Base-by-base conservation (phyloP, 179 eudicot species). In the Spergularia azorica region DNA sequence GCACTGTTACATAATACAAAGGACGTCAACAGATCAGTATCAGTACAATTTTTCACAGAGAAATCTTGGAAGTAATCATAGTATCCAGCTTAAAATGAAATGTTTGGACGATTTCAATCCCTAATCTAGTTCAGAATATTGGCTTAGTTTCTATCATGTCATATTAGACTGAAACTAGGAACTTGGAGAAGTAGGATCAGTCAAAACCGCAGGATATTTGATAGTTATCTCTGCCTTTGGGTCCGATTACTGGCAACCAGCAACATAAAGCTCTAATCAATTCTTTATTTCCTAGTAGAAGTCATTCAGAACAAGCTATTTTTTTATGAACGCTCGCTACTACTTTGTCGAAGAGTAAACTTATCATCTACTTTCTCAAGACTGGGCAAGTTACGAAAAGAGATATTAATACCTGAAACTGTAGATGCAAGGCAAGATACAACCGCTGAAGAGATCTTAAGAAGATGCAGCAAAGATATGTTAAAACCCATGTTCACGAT, bases 391-490 rank as follows among this genome's bases (percentile, higher is more conserved):
- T 32, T 8, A 55, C 3, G 10, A 71, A 38, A 15, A 14, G 38
- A 51, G 32, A 32, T 51, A 26, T 6, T 11, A 18, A 17, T 81
- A 91, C 99, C 98, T 88, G 99, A 89, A 84, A 91, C 74, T 57
- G 98, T 95, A 36, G 99, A 90, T 32, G 97, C 96, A 55, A 95
- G 98, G 79, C 90, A 89, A 72, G 99, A 93, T 59, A 93, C 89
- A 58, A 95, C 91, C 7, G 99, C 98, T 20, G 97, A 90, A 70
- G 99, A 95, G 78, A 95, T 91, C 85, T 88, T 95, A 43, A 95
- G 84, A 76, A 95, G 92, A 84, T 90, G 94, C 83, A 95, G 79
- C 88, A 95, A 80, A 36, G 99, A 93, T 79, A 95, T 81, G 71
- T 93, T 95, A 87, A 77, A 95, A 72, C 91, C 89, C 97, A 95